These are phyloP conservation scores for Sapria himalayana DNA, from an alignment of 345 rosid genomes.

Conservation along the genomic window DNA sequence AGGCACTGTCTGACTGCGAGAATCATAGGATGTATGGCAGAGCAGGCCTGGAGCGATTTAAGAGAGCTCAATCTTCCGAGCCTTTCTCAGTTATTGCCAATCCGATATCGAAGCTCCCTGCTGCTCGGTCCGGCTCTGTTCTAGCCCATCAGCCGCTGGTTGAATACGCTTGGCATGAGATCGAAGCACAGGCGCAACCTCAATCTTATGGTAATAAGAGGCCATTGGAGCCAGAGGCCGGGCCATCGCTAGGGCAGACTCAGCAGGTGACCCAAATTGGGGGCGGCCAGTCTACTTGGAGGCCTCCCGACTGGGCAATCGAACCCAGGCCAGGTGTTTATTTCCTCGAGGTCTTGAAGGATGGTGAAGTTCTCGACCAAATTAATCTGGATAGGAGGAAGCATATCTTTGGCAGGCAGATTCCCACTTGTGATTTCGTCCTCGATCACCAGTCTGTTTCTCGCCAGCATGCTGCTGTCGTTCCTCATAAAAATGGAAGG, in stretches of 20 bases:
- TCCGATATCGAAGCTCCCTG: constrained; percentile 20
- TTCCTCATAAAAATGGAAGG: constrained; percentile 74
- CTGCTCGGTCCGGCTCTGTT: constrained; percentile 12
- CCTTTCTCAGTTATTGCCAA: constrained; percentile 55
- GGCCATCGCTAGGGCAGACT: constrained; percentile 22
- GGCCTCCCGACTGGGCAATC: constrained; percentile 86
- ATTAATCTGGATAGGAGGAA: constrained; percentile 54
- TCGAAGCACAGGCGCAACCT: constrained; percentile 11
- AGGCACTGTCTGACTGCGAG: too few species aligned
- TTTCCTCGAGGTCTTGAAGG: constrained; percentile 74
- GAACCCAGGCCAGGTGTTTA: constrained; percentile 81
- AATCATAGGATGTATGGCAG: constrained; percentile 59
- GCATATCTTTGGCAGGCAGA: constrained; percentile 79
- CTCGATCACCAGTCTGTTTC: constrained; percentile 76
- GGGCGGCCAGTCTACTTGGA: constrained; percentile 75
- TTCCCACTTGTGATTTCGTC: constrained; percentile 67
- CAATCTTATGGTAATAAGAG: constrained; percentile 15
- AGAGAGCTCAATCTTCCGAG: constrained; percentile 70
- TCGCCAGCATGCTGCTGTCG: constrained; percentile 81
- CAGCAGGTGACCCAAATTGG: constrained; percentile 42
- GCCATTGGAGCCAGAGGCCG: constrained; percentile 16
- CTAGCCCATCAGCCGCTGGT: constrained; percentile 1
- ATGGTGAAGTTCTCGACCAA: constrained; percentile 60
- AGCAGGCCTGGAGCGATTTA: constrained; percentile 75
- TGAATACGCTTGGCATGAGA: too few species aligned